Evolutionary conservation across 768 basidiomycete species (phyloP), one percentile per base, ranked within the genome.

Genomic region (Rubroboletus pulcherrimus): DNA sequence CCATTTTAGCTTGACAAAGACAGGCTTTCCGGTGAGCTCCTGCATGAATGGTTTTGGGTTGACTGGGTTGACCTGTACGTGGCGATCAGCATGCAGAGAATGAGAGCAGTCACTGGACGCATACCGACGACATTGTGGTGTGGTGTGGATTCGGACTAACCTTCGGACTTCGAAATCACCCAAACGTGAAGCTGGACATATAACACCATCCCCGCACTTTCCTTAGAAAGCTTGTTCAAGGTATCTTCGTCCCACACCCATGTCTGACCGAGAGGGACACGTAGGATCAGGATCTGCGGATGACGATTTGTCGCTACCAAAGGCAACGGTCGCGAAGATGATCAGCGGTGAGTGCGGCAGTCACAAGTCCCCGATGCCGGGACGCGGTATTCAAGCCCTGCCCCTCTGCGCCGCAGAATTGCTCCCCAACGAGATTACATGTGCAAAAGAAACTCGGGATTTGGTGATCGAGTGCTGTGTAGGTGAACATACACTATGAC

Each of bases 11-110:
- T 85, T 84, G 59, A 98, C 97, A 67, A 86, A 91, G 43, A 98
- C 92, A 38, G 89, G 87, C 78, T 99, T 98, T 60, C 97, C 97
- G 29, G 97, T 98, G 63, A 98, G 86, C 72, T 97, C 95, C 77
- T 98, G 94, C 67, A 99, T 81, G 78, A 98, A 98, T 7, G 97
- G 97, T 77, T 98, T 98, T 21, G 97, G 97, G 75, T 99, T 99
- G 66, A 98, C 93, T 62, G 95, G 95, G 66, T 86, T 85, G 68
- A 91, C 87, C 87, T 90, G 70, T 15, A 35, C 24, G 62, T 37
- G n/a, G 5, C 15, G 38, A 51, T 61, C 43, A 66, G 46, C 52
- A 41, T 38, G 54, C 49, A 53, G 41, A 49, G 44, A 39, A 14
- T 10, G 34, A 37, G 21, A 2, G 8, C 2, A 47, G 14, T 35